These are phyloP conservation scores for Naganishia sp. DNA, from an alignment of 1,284 basidiomycete species.

Conservation along the genomic window DNA sequence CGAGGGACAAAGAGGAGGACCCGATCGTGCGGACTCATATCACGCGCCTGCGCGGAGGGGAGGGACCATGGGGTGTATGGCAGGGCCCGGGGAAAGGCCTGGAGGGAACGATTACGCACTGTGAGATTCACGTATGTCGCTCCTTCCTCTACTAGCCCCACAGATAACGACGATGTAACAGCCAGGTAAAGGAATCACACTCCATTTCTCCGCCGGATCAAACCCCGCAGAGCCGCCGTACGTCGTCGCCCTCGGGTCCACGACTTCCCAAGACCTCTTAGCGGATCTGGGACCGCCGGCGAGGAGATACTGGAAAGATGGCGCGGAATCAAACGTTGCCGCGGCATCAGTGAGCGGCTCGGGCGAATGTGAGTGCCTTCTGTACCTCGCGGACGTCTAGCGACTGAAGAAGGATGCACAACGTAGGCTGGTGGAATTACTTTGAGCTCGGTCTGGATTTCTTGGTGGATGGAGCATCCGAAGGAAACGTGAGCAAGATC, in stretches of 20 bases:
- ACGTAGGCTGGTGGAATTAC: constrained; percentile 84
- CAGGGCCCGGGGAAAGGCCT: not conserved
- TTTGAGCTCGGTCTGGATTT: constrained; percentile 86
- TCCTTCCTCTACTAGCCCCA: constrained; percentile 8
- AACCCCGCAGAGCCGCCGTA: constrained; percentile 51
- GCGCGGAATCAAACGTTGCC: constrained; percentile 45
- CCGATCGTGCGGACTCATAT: not conserved
- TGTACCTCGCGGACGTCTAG: not conserved
- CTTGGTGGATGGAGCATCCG: constrained; percentile 68
- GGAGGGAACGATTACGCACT: constrained; percentile 58
- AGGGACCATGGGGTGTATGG: not conserved
- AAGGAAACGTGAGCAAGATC: constrained; percentile 73
- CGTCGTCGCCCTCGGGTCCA: constrained; percentile 71
- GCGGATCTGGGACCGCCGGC: constrained; percentile 75
- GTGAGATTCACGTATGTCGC: constrained; percentile 31
- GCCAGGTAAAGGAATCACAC: constrained; percentile 70
- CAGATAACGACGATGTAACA: constrained; percentile 42
- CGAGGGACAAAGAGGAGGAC: constrained; percentile 4
- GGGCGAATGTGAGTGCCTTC: not conserved
- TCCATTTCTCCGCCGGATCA: constrained; percentile 59
- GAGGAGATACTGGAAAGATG: constrained; percentile 79
- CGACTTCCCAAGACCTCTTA: constrained; percentile 75
- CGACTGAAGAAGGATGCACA: not conserved
- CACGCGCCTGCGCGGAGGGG: not conserved
- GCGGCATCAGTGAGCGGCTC: not conserved